Percentiles rank a stretch among this genome's conserved stretches.
Evolutionary conservation across 139 green algal genomes (phyloP).

Genomic region (Cymbomonas tetramitiformis): DNA sequence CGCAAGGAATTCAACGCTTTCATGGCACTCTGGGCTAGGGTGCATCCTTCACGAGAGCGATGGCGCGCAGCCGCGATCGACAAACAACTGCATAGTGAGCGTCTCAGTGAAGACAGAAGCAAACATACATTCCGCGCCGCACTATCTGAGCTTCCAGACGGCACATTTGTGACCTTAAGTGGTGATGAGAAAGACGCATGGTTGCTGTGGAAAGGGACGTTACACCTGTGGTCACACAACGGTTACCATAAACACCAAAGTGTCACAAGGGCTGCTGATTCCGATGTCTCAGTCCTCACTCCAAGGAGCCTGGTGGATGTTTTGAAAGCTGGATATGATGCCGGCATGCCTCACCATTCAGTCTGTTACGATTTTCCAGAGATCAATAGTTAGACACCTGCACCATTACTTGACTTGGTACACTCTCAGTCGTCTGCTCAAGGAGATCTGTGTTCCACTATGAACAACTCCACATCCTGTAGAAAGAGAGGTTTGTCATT

Average conservation of each 20-base stretch:
- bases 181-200: neutral
- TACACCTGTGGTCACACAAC: neutral
- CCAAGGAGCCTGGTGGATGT: too few relatives aligned
- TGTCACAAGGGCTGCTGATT: neutral
- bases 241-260: neutral
- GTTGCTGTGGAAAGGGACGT: neutral
- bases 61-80: neutral
- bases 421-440: too few relatives aligned
- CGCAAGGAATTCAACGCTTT: neutral
- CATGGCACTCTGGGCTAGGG: neutral
- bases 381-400: too few relatives aligned
- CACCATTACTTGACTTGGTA: too few relatives aligned
- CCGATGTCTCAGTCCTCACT: too few relatives aligned
- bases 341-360: too few relatives aligned
- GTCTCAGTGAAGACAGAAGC: neutral
- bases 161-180: neutral
- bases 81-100: neutral
- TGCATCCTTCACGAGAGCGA: neutral
- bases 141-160: neutral
- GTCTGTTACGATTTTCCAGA: too few relatives aligned
- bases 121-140: neutral
- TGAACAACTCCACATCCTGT: too few relatives aligned
- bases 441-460: too few relatives aligned
- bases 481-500: too few relatives aligned
- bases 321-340: too few relatives aligned